phyloP scores from a whole-genome alignment of 192 early-diverging fungal species.

The Gonapodya prolifera region DNA sequence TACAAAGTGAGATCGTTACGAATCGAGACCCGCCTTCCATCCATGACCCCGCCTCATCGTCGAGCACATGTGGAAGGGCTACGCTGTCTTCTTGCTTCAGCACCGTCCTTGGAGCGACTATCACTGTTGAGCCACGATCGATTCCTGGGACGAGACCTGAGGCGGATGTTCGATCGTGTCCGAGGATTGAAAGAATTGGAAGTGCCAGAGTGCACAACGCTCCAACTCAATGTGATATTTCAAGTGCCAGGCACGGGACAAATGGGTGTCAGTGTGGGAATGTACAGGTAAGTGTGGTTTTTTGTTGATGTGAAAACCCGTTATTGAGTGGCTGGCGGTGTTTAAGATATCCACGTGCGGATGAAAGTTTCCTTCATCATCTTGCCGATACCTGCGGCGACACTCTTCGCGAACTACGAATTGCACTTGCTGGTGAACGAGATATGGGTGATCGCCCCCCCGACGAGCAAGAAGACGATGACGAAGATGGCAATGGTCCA shows the following conservation, averaged over 20 bases:
- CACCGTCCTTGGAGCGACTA: not conserved
- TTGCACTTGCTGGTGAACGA: not conserved
- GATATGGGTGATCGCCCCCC: not conserved
- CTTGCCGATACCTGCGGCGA: not conserved
- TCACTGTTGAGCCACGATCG: not conserved
- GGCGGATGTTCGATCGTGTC: not conserved
- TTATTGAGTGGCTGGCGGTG: too few species aligned
- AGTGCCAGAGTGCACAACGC: not conserved
- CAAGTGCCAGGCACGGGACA: not conserved
- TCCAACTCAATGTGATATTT: not conserved
- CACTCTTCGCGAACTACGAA: not conserved
- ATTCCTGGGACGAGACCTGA: not conserved
- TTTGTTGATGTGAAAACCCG: too few species aligned
- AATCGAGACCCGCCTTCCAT: not conserved
- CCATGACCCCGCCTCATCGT: not conserved
- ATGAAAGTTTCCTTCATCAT: not conserved
- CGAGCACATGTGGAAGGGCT: not conserved
- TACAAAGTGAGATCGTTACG: not conserved
- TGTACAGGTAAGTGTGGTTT: not conserved
- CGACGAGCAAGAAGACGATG: not conserved
- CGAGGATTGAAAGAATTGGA: not conserved
- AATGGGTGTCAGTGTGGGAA: not conserved
- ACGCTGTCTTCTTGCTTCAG: not conserved
- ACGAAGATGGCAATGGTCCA: not conserved
- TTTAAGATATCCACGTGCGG: not conserved